phyloP scores from a whole-genome alignment of 805 yeast genomes.

The Candida saitoana region DNA sequence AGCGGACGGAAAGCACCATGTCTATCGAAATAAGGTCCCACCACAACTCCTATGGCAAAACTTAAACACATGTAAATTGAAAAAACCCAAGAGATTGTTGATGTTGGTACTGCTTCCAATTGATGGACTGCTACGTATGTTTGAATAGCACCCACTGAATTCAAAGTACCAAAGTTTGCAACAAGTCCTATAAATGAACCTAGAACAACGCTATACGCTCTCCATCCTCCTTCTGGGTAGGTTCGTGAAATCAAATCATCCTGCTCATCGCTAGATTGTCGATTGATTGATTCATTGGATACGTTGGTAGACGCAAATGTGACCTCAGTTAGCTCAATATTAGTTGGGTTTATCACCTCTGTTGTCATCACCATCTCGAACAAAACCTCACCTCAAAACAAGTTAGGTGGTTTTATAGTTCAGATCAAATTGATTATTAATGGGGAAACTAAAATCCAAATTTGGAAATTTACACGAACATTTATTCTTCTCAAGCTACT shows the following conservation, averaged over 20 bases:
- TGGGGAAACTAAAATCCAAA: background rate
- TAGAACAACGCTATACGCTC: conserved; percentile 20
- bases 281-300: background rate
- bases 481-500: conserved; percentile 4
- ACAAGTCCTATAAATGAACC: conserved; percentile 25
- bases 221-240: conserved; percentile 25
- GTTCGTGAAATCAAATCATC: background rate
- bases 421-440: no score
- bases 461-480: background rate
- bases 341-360: background rate
- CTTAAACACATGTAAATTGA: conserved; percentile 32
- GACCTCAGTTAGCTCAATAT: background rate
- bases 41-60: conserved; percentile 28
- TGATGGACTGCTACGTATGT: conserved; percentile 36
- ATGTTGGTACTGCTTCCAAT: conserved; percentile 21
- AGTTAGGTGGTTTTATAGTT: no score
- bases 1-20: conserved; percentile 52
- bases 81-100: conserved; percentile 39
- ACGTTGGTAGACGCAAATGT: background rate
- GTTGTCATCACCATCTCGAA: background rate
- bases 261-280: background rate
- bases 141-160: conserved; percentile 38
- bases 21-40: conserved; percentile 61
- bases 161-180: conserved; percentile 27
- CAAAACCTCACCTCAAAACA: no score